Conservation (phyloP, 148 eudicot genomes). For the Selenicereus undatus region DNA sequence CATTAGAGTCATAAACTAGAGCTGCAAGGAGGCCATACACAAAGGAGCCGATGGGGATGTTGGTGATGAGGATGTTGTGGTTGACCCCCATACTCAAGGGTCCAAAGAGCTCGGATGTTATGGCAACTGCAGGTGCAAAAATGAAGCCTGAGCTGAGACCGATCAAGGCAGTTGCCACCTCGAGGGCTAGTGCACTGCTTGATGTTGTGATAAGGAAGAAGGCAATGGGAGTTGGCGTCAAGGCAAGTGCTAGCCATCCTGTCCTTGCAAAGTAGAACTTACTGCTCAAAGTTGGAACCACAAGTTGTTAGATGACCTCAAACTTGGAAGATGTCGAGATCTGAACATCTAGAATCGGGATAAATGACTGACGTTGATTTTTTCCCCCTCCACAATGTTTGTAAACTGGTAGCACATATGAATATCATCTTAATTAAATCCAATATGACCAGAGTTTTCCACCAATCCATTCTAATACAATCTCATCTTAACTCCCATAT, state of each 20-base stretch:
- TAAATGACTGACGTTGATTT: too few relatives aligned
- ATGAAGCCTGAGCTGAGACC: slow-evolving; percentile 90
- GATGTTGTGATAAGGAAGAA: slow-evolving; percentile 60
- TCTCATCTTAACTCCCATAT: too few relatives aligned
- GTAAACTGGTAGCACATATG: too few relatives aligned
- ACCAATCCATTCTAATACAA: too few relatives aligned
- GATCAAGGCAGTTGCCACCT: slow-evolving; percentile 56
- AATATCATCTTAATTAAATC: too few relatives aligned
- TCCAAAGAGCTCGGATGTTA: slow-evolving; percentile 89
- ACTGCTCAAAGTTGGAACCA: slow-evolving; percentile 37
- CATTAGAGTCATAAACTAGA: slow-evolving; percentile 57
- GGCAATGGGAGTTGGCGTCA: slow-evolving; percentile 70
- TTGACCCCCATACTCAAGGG: slow-evolving; percentile 72
- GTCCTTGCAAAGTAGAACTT: slow-evolving; percentile 79
- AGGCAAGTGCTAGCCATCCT: slow-evolving; percentile 78
- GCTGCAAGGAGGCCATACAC: slow-evolving; percentile 73
- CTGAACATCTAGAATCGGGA: background rate
- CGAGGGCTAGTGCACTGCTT: slow-evolving; percentile 43
- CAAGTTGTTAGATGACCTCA: background rate
- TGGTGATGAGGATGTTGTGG: slow-evolving; percentile 87
- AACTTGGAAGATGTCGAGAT: background rate
- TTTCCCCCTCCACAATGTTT: too few relatives aligned
- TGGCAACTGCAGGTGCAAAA: slow-evolving; percentile 80
- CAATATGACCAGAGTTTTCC: too few relatives aligned
- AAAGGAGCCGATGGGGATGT: slow-evolving; percentile 82